Conservation (phyloP, 108 stramenopile species). For the Aurantiochytrium sp. region DNA sequence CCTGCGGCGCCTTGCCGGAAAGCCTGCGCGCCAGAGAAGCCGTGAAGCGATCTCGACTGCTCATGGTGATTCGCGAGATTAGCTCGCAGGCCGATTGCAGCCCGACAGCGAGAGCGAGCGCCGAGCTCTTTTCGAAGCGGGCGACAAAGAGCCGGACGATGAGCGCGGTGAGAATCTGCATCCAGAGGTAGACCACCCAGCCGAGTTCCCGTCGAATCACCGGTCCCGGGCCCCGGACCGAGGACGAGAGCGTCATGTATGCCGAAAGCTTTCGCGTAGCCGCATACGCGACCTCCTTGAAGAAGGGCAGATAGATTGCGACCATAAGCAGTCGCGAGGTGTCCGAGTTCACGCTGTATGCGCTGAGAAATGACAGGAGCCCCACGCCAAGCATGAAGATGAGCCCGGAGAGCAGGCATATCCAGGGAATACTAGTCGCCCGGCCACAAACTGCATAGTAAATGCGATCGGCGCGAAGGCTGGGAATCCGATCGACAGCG, state of each 20-base stretch:
- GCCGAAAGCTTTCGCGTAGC: background rate
- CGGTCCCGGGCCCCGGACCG: background rate
- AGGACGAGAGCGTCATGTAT: background rate
- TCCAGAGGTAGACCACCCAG: background rate
- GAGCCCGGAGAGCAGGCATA: too few species aligned
- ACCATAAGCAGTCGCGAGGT: background rate
- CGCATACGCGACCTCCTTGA: background rate
- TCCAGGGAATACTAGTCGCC: too few species aligned
- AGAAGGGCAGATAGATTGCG: background rate
- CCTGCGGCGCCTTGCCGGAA: background rate
- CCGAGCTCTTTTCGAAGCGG: background rate
- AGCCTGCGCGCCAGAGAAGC: too few species aligned
- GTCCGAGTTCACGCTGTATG: background rate
- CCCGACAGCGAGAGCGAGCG: background rate
- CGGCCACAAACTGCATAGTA: too few species aligned
- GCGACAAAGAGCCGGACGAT: background rate
- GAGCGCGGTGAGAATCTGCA: background rate
- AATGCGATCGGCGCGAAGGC: too few species aligned
- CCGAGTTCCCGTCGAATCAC: background rate
- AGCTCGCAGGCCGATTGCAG: background rate
- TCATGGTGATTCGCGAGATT: background rate
- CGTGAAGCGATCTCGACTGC: background rate
- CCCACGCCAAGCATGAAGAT: background rate
- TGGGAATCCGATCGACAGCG: too few species aligned
- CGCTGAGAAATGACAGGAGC: background rate